Percentiles rank a stretch among this genome's conserved stretches.
Conservation (phyloP, 2,329 filamentous ascomycete genomes). For the Teratosphaeria nubilosa region DNA sequence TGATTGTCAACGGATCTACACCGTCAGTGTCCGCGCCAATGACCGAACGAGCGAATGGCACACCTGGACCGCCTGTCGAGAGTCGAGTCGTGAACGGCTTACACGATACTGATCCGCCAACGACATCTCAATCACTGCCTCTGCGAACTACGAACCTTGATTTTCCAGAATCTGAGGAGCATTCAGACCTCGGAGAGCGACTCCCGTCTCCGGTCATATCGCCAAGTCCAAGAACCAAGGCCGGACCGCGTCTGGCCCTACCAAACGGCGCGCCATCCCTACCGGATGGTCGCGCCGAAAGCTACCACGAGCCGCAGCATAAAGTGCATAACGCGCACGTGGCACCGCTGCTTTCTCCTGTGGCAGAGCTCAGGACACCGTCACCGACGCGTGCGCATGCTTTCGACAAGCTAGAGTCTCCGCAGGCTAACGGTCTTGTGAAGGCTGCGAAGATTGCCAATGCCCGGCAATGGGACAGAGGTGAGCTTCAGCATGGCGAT, state of each 20-base stretch:
- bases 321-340: slow-evolving; percentile 1
- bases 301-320: slow-evolving; percentile 4
- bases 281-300: slow-evolving; percentile 5
- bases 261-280: slow-evolving; percentile 12
- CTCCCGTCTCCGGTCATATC: slow-evolving; percentile 1
- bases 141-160: slow-evolving; percentile 3
- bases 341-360: slow-evolving; percentile 52
- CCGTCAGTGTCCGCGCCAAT: slow-evolving; percentile 5
- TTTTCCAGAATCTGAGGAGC: neutral
- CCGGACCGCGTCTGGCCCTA: slow-evolving; percentile 11
- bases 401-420: slow-evolving; percentile 31
- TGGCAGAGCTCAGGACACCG: slow-evolving; percentile 62
- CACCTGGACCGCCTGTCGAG: slow-evolving; percentile 2
- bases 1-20: slow-evolving; percentile 34
- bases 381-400: slow-evolving; percentile 54
- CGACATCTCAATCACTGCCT: slow-evolving; percentile 11
- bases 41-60: slow-evolving; percentile 9
- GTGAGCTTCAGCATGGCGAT: neutral
- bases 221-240: slow-evolving; percentile 9
- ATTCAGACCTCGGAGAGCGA: neutral
- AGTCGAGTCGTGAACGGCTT: neutral
- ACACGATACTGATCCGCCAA: neutral
- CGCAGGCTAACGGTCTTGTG: slow-evolving; percentile 17
- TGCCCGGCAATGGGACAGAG: slow-evolving; percentile 8
- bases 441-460: slow-evolving; percentile 20